Evolutionary conservation across 2,329 filamentous ascomycete genomes (phyloP), one percentile per base, ranked within the genome.

Genomic region (Neonectria ditissima): DNA sequence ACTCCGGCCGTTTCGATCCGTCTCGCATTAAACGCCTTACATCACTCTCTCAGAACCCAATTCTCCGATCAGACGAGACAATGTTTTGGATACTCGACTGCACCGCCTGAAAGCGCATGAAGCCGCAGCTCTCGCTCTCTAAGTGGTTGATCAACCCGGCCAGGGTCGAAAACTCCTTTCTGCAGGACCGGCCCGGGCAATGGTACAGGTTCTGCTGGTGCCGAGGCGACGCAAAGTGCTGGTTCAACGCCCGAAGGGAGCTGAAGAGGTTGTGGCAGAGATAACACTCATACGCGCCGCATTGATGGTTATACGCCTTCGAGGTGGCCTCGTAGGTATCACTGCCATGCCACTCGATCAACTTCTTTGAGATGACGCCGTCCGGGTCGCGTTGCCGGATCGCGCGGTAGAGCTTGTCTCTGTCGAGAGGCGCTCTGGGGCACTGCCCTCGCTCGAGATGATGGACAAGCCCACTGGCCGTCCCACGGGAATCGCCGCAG

Each of bases 371-470:
- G 55, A 90, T 82, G 30, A 80, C 3, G 13, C 84, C 81, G 5
- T 77, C 43, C 0, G 80, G 79, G 61, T 90, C 87, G 1, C 79
- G 77, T 14, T 70, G 62, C 2, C 80, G 80, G 8, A 89, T 75
- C 11, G 80, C 71, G 0, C 71, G 65, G 72, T 84, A 83, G 4
- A 90, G 78, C 3, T 66, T 74, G 10, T 86, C 81, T 10, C 84
- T 83, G 69, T 85, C 81, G 2, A 89, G 45, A 0, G 72, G 76
- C 0, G 85, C 84, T 0, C 74, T 73, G 0, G 80, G 80, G 55
- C 88, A 91, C 0, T 79, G 74, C n/a, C 84, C 83, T 1, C 69
- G 75, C 66, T 91, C 89, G 1, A 91, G 74, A 65, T 91, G 86
- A 70, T 88, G 80, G 0, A 78, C 71, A 5, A 90, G 67, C 4